Evolutionary conservation across 2,329 filamentous ascomycete genomes (phyloP), one percentile per base, ranked within the genome.

Genomic region (Kalmusia sp.): DNA sequence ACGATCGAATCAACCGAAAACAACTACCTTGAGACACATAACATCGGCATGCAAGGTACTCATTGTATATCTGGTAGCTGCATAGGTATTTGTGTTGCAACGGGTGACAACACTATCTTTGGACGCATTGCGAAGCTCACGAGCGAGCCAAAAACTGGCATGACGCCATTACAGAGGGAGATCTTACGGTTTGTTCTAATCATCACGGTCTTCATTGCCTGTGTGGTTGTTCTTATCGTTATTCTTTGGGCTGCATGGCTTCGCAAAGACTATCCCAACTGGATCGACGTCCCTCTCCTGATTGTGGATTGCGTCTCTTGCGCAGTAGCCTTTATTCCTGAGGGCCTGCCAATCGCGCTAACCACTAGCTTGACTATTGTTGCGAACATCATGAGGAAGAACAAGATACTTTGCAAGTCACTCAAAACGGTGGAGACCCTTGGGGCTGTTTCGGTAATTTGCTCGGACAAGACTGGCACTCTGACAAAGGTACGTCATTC

Each of bases 351-450:
- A 0, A 71, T 74, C 15, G 71, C 71, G 11, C 58, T 74, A 1
- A 73, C 72, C 1, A 84, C 86, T 1, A 88, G 86, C 15, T 78
- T 93, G 58, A 92, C 89, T 0, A 92, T 93, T 54, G 88, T 85
- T 1, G 89, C 90, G 17, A 90, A 88, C 58, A 82, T 90, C 62
- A 92, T 93, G 90, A 82, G 82, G 58, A 87, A 88, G 74, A 87
- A 92, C 71, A 88, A 89, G 67, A 86, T 92, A 37, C 81, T 92
- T 7, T 92, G 89, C 84, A 92, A 92, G 75, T 90, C 87, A 0
- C 79, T 93, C 40, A 90, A 90, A 74, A 92, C 89, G 0, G 88
- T 91, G 0, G 89, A 92, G 73, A 92, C 89, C 0, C 80, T 92
- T 0, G 89, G 89, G 0, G 82, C 86, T 0, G 88, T 91, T 1